phyloP scores from a whole-genome alignment of 2,329 filamentous ascomycete genomes.

The Calonectria pseudoreteaudii region DNA sequence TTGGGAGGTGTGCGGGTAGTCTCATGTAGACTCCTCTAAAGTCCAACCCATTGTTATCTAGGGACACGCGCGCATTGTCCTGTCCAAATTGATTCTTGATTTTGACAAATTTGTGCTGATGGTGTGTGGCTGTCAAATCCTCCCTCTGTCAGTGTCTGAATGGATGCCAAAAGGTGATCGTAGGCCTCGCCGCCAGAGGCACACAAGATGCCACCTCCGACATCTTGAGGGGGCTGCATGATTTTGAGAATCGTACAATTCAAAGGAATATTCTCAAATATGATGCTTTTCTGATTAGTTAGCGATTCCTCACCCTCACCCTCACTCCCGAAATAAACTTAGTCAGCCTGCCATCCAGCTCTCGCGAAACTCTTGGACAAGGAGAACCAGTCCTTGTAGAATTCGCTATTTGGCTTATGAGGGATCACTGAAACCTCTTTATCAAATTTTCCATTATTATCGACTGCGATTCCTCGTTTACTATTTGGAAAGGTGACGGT shows the following conservation, averaged over 20 bases:
- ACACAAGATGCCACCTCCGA: constrained; percentile 26
- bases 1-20: not conserved
- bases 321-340: not conserved
- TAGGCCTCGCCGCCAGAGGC: constrained; percentile 26
- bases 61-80: constrained; percentile 17
- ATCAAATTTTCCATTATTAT: constrained; percentile 27
- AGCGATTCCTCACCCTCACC: not conserved
- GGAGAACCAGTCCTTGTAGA: constrained; percentile 25
- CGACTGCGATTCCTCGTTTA: constrained; percentile 26
- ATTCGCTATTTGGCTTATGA: constrained; percentile 26
- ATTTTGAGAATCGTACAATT: constrained; percentile 27
- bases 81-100: constrained; percentile 13
- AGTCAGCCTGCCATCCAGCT: constrained; percentile 30
- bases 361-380: constrained; percentile 25
- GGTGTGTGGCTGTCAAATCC: constrained; percentile 19
- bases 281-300: constrained; percentile 1
- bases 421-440: constrained; percentile 29
- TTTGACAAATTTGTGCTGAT: constrained; percentile 16
- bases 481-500: constrained; percentile 27
- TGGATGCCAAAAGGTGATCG: constrained; percentile 22
- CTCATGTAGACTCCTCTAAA: constrained; percentile 19
- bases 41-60: constrained; percentile 25
- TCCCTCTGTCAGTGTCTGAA: constrained; percentile 24
- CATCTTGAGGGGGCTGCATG: constrained; percentile 23
- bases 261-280: constrained; percentile 24